Evolutionary conservation across 2,329 filamentous ascomycete species (phyloP).

Genomic region (Aspergillus neotritici): DNA sequence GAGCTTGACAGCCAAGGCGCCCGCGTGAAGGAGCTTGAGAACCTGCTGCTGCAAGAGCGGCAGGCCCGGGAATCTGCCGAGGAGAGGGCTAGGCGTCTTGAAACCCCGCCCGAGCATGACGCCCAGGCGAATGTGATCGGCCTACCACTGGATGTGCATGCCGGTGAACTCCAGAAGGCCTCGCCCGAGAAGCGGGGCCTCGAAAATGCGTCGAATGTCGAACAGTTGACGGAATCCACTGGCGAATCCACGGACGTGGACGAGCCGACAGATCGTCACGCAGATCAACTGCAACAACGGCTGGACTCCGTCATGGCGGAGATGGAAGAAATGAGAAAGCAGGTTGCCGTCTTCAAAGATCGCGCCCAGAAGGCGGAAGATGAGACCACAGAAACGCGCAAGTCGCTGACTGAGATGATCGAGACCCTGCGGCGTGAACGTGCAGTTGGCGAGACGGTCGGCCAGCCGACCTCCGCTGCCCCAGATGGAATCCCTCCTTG

Average conservation of each 20-base stretch:
- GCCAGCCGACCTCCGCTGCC: conserved; percentile 14
- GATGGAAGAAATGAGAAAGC: conserved; percentile 72
- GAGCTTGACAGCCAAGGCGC: conserved; percentile 79
- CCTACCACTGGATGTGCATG: conserved; percentile 1
- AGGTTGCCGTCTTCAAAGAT: conserved; percentile 70
- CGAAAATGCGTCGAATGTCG: conserved; percentile 9
- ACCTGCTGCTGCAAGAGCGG: conserved; percentile 70
- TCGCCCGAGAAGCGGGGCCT: conserved; percentile 6
- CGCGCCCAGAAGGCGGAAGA: conserved; percentile 76
- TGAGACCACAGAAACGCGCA: conserved; percentile 65
- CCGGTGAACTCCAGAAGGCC: not conserved
- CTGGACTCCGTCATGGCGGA: conserved; percentile 72
- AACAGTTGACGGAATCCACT: conserved; percentile 7
- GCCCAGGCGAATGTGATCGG: conserved; percentile 12
- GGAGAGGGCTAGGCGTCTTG: conserved; percentile 66
- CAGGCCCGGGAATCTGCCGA: conserved; percentile 79
- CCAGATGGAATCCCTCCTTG: conserved; percentile 9
- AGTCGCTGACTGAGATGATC: conserved; percentile 81
- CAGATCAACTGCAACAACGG: conserved; percentile 58
- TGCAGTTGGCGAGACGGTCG: conserved; percentile 47
- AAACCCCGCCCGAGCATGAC: conserved; percentile 50
- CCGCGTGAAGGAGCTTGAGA: conserved; percentile 75
- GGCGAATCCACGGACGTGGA: conserved; percentile 30
- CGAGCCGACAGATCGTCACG: conserved; percentile 24
- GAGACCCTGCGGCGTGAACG: conserved; percentile 66